These are phyloP conservation scores for Ophiocordyceps camponoti-saundersi DNA, from an alignment of 2,329 filamentous ascomycete species.

Conservation along the genomic window DNA sequence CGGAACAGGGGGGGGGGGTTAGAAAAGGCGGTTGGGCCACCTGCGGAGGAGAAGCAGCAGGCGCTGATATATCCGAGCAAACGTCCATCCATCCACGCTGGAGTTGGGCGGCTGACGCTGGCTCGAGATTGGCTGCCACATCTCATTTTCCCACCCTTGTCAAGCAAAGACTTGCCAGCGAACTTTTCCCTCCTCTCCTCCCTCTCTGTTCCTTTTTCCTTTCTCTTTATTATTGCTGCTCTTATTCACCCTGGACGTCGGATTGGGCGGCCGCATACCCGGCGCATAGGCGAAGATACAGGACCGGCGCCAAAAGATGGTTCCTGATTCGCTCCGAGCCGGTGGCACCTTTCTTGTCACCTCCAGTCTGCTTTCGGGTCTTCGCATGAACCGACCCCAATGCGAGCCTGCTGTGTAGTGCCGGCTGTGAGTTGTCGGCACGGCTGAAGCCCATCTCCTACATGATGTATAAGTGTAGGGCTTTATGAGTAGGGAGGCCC, in stretches of 20 bases:
- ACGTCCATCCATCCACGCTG: constrained; percentile 1
- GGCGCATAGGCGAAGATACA: neutral
- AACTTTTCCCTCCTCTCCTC: neutral
- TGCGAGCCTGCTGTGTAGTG: neutral
- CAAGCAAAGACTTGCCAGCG: neutral
- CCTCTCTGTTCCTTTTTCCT: neutral
- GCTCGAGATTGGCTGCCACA: constrained; percentile 34
- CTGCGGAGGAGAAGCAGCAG: neutral
- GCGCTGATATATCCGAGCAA: constrained; percentile 1
- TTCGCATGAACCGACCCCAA: neutral
- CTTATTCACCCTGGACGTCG: neutral
- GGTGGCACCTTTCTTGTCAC: neutral
- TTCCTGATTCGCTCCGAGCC: neutral
- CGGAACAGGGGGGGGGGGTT: neutral
- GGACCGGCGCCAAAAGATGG: neutral
- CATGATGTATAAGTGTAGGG: too few relatives aligned
- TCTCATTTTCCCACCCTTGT: neutral
- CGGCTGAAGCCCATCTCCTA: neutral
- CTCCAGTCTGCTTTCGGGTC: neutral
- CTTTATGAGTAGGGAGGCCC: neutral
- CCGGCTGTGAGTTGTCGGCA: neutral
- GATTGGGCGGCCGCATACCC: neutral
- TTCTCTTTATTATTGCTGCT: neutral
- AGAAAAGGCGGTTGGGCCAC: neutral
- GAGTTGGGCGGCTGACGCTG: constrained; percentile 26